phyloP scores from a whole-genome alignment of 2,329 filamentous ascomycete species.

The Verruconis gallopava region DNA sequence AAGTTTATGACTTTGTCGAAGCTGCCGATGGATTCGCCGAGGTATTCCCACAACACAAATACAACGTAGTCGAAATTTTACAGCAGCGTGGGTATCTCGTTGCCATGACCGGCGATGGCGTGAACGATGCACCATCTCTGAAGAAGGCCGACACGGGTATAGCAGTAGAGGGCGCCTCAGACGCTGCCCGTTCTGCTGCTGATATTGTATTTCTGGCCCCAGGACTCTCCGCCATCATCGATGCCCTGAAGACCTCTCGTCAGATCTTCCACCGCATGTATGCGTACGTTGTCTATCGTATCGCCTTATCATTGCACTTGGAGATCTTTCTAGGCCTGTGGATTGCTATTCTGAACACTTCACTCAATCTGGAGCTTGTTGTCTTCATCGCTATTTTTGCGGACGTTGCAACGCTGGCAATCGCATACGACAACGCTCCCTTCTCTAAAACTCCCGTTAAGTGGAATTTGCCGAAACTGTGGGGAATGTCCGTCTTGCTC shows the following conservation, averaged over 20 bases:
- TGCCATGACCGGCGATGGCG: conserved; percentile 93
- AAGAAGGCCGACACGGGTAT: conserved; percentile 97
- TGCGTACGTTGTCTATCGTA: conserved; percentile 90
- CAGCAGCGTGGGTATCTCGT: conserved; percentile 88
- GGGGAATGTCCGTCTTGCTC: conserved; percentile 81
- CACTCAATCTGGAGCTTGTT: conserved; percentile 72
- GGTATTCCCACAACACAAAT: conserved; percentile 92
- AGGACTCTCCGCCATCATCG: conserved; percentile 83
- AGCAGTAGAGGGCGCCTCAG: conserved; percentile 82
- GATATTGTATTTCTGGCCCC: conserved; percentile 91
- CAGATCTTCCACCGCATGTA: conserved; percentile 98
- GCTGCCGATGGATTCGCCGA: conserved; percentile 90
- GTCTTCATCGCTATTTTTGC: conserved; percentile 94
- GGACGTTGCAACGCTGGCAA: conserved; percentile 81
- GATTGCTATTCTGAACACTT: conserved; percentile 78
- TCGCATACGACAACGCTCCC: conserved; percentile 86
- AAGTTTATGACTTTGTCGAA: conserved; percentile 92
- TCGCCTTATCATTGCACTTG: conserved; percentile 79
- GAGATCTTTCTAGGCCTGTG: conserved; percentile 86
- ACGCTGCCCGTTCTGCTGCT: conserved; percentile 79
- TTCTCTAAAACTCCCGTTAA: conserved; percentile 79
- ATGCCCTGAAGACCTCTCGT: conserved; percentile 81
- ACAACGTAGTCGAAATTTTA: conserved; percentile 84
- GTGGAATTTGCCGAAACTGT: conserved; percentile 90
- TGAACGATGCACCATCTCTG: conserved; percentile 84